A percentile compares a stretch with the other conserved stretches of the same genome.
Conservation (phyloP, 208 protist species). For the Wallacemonas sp. region DNA sequence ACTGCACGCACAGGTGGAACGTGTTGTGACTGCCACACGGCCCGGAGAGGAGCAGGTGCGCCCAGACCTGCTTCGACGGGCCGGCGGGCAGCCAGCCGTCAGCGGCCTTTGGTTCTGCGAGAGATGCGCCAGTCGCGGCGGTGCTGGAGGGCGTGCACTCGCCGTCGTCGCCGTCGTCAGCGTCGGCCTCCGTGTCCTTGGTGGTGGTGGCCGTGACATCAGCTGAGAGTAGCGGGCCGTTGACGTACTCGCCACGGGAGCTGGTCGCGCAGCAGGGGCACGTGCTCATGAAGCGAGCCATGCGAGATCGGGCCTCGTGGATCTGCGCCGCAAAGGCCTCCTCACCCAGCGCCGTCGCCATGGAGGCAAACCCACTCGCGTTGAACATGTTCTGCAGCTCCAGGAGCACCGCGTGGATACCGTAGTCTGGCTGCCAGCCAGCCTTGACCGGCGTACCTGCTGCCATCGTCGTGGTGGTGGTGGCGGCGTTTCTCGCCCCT, state of each 20-base stretch:
- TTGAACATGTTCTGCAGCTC: constrained; percentile 42
- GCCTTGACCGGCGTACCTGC: background rate
- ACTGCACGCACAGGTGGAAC: background rate
- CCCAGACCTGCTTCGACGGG: constrained; percentile 36
- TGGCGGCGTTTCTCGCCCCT: background rate
- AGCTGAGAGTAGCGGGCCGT: constrained; percentile 19
- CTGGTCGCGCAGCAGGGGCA: constrained; percentile 18
- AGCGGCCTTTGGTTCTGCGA: too few species aligned
- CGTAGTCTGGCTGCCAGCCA: constrained; percentile 29
- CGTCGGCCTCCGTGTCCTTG: background rate
- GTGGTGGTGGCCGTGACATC: background rate
- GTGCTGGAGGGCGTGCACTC: too few species aligned
- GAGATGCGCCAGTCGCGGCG: too few species aligned
- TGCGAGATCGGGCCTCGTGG: constrained; percentile 15
- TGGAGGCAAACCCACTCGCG: constrained; percentile 27
- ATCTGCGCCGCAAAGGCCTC: constrained; percentile 28
- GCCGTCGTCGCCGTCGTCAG: too few species aligned
- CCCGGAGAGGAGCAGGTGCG: constrained; percentile 25
- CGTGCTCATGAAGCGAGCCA: constrained; percentile 1
- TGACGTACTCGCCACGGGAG: constrained; percentile 15
- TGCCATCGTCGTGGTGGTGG: background rate
- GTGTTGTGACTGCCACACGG: too few species aligned
- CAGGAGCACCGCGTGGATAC: constrained; percentile 21
- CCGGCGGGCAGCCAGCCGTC: constrained; percentile 18
- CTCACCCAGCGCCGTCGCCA: constrained; percentile 27